Base-by-base conservation (phyloP, 2,329 filamentous ascomycete genomes). In the Cercospora brassicicola region DNA sequence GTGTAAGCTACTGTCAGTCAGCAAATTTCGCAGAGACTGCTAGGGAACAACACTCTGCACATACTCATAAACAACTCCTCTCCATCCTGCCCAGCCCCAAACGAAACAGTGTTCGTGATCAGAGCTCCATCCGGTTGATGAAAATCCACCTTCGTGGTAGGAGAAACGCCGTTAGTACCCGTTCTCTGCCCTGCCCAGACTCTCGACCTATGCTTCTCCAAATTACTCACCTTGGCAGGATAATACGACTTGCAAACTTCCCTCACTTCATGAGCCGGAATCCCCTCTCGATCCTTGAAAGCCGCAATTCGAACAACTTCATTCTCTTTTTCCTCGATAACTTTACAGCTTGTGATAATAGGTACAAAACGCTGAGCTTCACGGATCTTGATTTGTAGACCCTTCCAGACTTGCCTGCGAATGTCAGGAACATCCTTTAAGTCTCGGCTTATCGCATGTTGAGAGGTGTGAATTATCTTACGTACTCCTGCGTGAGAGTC, bases 361-460 rank as follows among this genome's bases (percentile, higher is more conserved):
- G 81, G 78, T 0, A 84, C 81, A 69, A 84, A 85, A 64, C 82
- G 81, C 51, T 83, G 76, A 5, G 82, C 80, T 66, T 78, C 76
- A 4, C 81, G 79, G 69, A 83, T 81, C 73, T 84, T 84, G 68
- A 79, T 77, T 67, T 83, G 79, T 11, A 85, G 78, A 13, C 82
- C 82, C 4, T 76, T 74, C 81, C 82, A 84, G 68, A 84, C 69
- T 70, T 72, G 62, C 72, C 73, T 68, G 48, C 73, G 39, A 28
- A 20, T 10, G 33, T 4, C 9, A 55, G 23, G 15, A 20, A 15
- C 51, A 15, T 56, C 13, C 2, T 18, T 4, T 48, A 23, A 48
- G 42, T 23, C 9, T 18, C 42, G 42, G 42, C n/a, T 18, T n/a
- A 20, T 23, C 18, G 18, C 45, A 13, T 13, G 11, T 23, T 20